Conservation (phyloP, 2,329 filamentous ascomycete species). For the Ceratocystis destructans region DNA sequence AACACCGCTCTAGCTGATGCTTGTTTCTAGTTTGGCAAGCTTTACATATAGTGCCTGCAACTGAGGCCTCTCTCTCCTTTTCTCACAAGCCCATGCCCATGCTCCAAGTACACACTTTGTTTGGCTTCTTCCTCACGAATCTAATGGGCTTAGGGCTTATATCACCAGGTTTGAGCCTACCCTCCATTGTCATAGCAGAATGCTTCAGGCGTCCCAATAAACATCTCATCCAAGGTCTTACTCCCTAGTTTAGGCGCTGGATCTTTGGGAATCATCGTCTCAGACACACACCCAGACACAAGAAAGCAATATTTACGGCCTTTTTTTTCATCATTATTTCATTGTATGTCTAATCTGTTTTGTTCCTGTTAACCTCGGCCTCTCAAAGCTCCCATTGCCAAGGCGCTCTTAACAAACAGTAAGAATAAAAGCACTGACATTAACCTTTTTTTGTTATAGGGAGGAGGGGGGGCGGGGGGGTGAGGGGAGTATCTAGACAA, state of each 20-base stretch:
- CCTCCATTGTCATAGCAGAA: background rate
- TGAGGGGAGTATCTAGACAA: background rate
- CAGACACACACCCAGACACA: background rate
- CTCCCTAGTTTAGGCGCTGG: background rate
- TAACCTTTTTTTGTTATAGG: no score
- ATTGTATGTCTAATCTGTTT: background rate
- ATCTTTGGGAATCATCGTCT: background rate
- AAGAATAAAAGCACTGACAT: no score
- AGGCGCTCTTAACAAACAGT: background rate
- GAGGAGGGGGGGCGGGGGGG: no score
- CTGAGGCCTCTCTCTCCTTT: background rate
- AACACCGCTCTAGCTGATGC: no score
- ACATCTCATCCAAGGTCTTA: background rate
- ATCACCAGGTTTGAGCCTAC: background rate
- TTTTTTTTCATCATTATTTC: background rate
- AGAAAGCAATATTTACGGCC: background rate
- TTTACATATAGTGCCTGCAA: no score
- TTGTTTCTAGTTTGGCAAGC: no score
- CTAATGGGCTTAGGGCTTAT: background rate
- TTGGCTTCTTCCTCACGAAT: background rate
- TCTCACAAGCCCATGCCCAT: background rate
- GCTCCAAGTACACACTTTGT: background rate
- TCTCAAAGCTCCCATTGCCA: background rate
- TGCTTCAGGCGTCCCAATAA: background rate
- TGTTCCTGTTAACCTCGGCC: background rate